These are phyloP conservation scores for Cyclotella distinguenda DNA, from an alignment of 108 stramenopile species.

Conservation along the genomic window DNA sequence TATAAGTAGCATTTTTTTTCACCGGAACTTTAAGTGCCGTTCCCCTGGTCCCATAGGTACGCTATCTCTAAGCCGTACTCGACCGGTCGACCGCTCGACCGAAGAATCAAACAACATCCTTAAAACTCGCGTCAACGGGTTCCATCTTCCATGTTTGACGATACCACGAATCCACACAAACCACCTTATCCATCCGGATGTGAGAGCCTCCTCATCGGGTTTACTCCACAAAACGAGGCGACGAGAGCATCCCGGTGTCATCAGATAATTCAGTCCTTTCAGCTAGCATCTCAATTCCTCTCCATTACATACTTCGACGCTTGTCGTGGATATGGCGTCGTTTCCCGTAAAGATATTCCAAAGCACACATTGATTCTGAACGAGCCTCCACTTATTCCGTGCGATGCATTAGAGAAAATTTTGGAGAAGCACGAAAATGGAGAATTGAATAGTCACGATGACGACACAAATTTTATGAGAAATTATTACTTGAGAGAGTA, in stretches of 20 bases:
- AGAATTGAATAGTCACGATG: neutral
- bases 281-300: neutral
- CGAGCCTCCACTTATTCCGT: conserved; percentile 3
- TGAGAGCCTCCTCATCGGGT: neutral
- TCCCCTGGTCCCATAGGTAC: too few relatives aligned
- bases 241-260: neutral
- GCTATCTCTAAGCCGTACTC: too few relatives aligned
- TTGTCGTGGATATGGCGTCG: conserved; percentile 1
- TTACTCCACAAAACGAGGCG: neutral
- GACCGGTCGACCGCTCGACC: too few relatives aligned
- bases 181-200: conserved; percentile 1
- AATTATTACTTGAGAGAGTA: neutral
- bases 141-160: neutral
- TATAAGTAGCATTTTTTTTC: too few relatives aligned
- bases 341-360: conserved; percentile 4
- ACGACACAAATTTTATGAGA: neutral
- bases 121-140: too few relatives aligned
- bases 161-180: neutral
- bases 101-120: too few relatives aligned
- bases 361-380: conserved; percentile 13
- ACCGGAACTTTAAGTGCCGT: too few relatives aligned
- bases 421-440: neutral
- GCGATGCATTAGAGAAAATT: neutral
- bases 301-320: neutral
- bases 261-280: neutral